These are phyloP conservation scores for Macrolepiota dolichaula DNA, from an alignment of 768 basidiomycete genomes.

Conservation along the genomic window DNA sequence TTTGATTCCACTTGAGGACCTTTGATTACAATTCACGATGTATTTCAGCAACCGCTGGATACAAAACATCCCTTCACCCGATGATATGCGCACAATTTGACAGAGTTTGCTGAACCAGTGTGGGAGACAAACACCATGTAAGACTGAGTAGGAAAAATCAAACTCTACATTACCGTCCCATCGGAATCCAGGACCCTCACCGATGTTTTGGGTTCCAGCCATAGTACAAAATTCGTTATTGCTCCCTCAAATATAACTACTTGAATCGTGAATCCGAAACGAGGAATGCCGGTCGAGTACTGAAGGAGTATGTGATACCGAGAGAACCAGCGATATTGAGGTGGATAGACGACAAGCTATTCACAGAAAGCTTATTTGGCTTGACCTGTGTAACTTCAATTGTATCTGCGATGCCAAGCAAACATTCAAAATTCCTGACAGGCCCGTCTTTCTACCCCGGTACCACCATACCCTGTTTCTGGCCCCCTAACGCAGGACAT, in stretches of 20 bases:
- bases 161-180: no score
- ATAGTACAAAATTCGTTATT: no score
- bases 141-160: not conserved
- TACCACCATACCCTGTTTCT: not conserved
- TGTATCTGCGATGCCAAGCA: not conserved
- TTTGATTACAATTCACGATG: not conserved
- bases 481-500: not conserved
- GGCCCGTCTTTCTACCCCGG: not conserved
- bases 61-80: constrained; percentile 9
- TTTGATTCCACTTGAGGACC: no score
- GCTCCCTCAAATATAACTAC: no score
- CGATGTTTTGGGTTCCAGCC: no score
- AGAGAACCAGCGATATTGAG: no score
- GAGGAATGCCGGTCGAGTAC: no score
- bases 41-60: not conserved
- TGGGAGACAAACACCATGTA: not conserved
- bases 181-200: no score
- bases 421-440: not conserved
- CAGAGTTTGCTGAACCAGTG: not conserved
- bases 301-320: not conserved
- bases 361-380: not conserved
- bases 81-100: not conserved
- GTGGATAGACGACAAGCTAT: no score
- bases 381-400: not conserved
- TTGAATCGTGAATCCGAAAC: no score